Conservation (phyloP, 345 rosid species). For the Brassica nigra region DNA sequence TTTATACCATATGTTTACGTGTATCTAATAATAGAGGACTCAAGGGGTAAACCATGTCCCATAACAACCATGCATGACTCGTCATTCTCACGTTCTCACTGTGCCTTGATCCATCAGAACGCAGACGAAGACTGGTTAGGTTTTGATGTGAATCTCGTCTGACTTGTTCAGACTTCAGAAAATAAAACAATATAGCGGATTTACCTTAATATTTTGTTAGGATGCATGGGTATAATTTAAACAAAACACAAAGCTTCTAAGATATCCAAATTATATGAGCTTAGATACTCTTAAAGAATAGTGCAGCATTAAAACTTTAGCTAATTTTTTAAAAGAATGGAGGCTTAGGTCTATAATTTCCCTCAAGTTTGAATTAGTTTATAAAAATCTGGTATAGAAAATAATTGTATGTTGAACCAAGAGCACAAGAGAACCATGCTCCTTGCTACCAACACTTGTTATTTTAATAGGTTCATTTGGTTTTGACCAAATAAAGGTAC, state of each 20-base stretch:
- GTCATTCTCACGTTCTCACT: constrained; percentile 31
- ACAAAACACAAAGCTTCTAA: background rate
- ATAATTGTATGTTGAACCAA: too few species aligned
- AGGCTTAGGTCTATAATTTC: too few species aligned
- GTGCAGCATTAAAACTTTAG: background rate
- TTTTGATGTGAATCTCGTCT: background rate
- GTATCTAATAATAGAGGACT: constrained; percentile 7
- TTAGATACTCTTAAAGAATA: too few species aligned
- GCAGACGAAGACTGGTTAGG: background rate
- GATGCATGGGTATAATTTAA: background rate
- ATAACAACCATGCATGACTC: constrained; percentile 37
- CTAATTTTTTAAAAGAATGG: background rate
- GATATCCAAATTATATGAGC: background rate
- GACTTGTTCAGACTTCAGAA: background rate
- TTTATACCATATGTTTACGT: constrained; percentile 9
- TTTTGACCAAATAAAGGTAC: background rate
- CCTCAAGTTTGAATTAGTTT: too few species aligned
- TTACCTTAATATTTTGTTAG: background rate
- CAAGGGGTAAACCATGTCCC: constrained; percentile 22
- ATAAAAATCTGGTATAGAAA: too few species aligned
- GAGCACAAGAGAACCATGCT: too few species aligned
- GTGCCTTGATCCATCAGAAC: background rate
- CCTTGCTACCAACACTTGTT: too few species aligned
- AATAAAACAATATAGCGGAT: background rate
- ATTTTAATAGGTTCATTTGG: too few species aligned